phyloP scores from a whole-genome alignment of 2,329 filamentous ascomycete genomes.

The Microcyclospora pomicola region DNA sequence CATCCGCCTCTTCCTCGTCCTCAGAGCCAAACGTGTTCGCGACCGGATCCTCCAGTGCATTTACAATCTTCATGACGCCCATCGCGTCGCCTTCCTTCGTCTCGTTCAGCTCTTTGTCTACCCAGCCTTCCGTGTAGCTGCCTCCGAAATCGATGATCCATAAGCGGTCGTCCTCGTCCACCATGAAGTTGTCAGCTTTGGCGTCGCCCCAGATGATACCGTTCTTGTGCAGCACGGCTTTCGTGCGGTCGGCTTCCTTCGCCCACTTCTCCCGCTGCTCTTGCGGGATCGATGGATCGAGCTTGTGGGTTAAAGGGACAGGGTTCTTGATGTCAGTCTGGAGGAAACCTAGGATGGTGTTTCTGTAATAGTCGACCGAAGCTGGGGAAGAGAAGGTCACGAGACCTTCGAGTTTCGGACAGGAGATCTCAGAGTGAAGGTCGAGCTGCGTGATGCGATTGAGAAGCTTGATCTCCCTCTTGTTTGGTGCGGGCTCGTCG shows the following conservation, averaged over 20 bases:
- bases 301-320: conserved; percentile 18
- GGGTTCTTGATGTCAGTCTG: conserved; percentile 20
- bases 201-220: conserved; percentile 27
- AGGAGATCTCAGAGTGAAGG: conserved; percentile 17
- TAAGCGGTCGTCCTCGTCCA: conserved; percentile 22
- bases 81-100: conserved; percentile 23
- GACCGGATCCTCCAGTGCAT: conserved; percentile 16
- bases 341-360: conserved; percentile 21
- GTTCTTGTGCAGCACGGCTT: conserved; percentile 20
- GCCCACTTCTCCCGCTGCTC: conserved; percentile 21
- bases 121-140: conserved; percentile 25
- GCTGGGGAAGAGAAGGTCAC: conserved; percentile 12
- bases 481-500: conserved; percentile 21
- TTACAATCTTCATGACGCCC: conserved; percentile 19
- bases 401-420: conserved; percentile 18
- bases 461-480: conserved; percentile 21
- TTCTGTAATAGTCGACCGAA: not conserved
- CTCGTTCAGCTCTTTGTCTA: conserved; percentile 22
- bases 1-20: conserved; percentile 5
- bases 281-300: conserved; percentile 18
- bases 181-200: conserved; percentile 29
- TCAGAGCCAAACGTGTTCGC: conserved; percentile 12
- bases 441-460: conserved; percentile 15
- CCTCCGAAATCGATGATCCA: conserved; percentile 29
- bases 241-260: conserved; percentile 14